Conservation (phyloP, 2,329 filamentous ascomycete genomes). For the Grosmannia clavigera region DNA sequence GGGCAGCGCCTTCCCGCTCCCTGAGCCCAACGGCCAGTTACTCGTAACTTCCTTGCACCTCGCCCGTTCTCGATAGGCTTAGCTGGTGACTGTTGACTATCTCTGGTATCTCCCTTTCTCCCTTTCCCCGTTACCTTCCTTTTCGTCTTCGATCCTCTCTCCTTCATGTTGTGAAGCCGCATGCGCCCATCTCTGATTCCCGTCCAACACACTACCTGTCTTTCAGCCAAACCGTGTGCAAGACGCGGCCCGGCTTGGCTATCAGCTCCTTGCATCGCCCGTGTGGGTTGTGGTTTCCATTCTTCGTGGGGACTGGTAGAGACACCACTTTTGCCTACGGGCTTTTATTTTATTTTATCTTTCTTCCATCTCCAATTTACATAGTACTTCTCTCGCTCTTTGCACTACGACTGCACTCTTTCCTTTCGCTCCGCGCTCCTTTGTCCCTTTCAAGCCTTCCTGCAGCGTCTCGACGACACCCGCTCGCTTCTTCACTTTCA, state of each 20-base stretch:
- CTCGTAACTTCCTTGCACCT: not conserved
- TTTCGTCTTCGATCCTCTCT: not conserved
- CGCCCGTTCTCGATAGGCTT: not conserved
- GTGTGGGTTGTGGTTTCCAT: not conserved
- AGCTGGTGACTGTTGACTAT: not conserved
- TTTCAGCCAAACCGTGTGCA: conserved; percentile 2
- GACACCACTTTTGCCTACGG: not conserved
- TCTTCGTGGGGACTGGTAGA: not conserved
- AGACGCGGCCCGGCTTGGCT: conserved; percentile 3
- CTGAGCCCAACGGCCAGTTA: not conserved
- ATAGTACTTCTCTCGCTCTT: not conserved
- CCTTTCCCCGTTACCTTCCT: not conserved
- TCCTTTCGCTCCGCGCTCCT: not conserved
- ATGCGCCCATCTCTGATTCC: not conserved
- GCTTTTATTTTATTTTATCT: not conserved
- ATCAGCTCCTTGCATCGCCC: not conserved
- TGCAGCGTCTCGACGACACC: not conserved
- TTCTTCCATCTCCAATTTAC: not conserved
- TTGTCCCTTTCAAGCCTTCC: not conserved
- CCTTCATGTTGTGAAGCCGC: not conserved
- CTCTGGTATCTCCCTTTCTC: not conserved
- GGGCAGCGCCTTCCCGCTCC: conserved; percentile 1
- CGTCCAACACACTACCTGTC: not conserved
- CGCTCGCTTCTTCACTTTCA: not conserved
- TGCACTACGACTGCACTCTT: not conserved